Percentiles rank a stretch among this genome's conserved stretches.
Evolutionary conservation across 495 filamentous ascomycete species (phyloP).

Genomic region (Podospora pseudoanserina): DNA sequence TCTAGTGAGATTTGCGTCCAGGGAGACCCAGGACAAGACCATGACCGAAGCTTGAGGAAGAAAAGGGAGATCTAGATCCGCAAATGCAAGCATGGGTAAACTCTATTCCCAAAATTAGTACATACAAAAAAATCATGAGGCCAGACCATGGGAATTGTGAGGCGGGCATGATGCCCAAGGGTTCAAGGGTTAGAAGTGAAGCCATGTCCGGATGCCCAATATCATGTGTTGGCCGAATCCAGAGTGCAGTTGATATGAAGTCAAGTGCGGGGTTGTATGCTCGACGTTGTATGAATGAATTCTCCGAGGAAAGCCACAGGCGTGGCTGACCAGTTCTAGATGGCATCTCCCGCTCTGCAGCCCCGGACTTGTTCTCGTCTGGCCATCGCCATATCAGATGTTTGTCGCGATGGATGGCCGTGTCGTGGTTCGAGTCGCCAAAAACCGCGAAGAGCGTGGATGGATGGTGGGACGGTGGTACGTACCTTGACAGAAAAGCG

Average conservation of each 20-base stretch:
- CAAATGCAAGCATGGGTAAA: constrained; percentile 16
- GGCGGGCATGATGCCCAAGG: neutral
- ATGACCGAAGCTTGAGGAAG: neutral
- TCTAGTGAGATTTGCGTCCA: constrained; percentile 5
- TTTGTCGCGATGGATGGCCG: constrained; percentile 3
- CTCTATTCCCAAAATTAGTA: constrained; percentile 10
- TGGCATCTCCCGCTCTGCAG: neutral
- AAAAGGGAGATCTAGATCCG: constrained; percentile 19
- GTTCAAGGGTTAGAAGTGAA: neutral
- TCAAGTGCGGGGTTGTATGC: neutral
- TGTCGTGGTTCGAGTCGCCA: constrained; percentile 16
- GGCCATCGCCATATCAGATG: constrained; percentile 9
- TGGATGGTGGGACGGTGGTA: neutral
- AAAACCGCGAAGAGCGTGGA: constrained; percentile 12
- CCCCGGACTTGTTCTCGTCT: neutral
- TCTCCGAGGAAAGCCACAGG: constrained; percentile 18
- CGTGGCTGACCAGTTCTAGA: constrained; percentile 13
- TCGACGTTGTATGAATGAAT: neutral
- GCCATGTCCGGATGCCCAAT: constrained; percentile 6
- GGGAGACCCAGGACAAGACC: constrained; percentile 8
- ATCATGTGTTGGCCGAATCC: constrained; percentile 3
- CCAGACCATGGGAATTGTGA: neutral
- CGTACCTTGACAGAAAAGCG: neutral
- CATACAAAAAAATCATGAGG: neutral
- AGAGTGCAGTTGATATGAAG: neutral